Base-by-base conservation (phyloP, 2,329 filamentous ascomycete species). In the Sclerotinia nivalis region DNA sequence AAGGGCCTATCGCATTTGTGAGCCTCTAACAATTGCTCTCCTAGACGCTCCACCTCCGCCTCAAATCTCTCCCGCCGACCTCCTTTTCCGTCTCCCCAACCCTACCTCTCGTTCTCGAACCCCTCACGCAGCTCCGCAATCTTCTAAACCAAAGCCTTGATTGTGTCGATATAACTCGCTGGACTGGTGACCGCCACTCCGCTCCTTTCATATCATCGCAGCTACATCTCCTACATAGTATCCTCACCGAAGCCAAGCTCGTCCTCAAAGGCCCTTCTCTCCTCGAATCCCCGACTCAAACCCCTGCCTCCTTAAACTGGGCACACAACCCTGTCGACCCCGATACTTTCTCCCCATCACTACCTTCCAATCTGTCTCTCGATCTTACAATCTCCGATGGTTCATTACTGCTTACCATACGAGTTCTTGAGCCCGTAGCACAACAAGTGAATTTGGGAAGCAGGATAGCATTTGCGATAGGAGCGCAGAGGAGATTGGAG, bases 71-170 rank as follows among this genome's bases (percentile, higher is more conserved):
- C 56, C 84, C 87, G 1, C 78, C 79, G 50, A 55, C 75, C 45
- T 70, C 75, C 43, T 71, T 78, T 59, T 55, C 73, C 50, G 62
- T 80, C 40, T 80, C 78, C 60, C 82, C 82, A 28, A 78, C 75
- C 34, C 81, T 73, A 82, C 85, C 74, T 5, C 81, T 91, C 45
- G 81, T 86, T 20, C 85, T 98, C 65, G 84, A 87, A 22, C 89
- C 93, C 71, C 86, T 97, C 66, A 88, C 89, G 28, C 82, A 86
- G 15, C 87, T 96, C 18, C 88, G 93, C 72, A 88, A 88, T n/a
- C 84, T 93, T 54, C 89, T 98, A 74, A 95, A 91, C 71, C 88
- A 93, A 76, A 90, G 92, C 70, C 87, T 97, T 72, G 93, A 96
- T 79, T 88, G 97, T 60, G 89, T 97, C 64, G 88, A 91, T 75